These are phyloP conservation scores for Grosmannia huntii DNA, from an alignment of 2,329 filamentous ascomycete genomes.

Conservation along the genomic window DNA sequence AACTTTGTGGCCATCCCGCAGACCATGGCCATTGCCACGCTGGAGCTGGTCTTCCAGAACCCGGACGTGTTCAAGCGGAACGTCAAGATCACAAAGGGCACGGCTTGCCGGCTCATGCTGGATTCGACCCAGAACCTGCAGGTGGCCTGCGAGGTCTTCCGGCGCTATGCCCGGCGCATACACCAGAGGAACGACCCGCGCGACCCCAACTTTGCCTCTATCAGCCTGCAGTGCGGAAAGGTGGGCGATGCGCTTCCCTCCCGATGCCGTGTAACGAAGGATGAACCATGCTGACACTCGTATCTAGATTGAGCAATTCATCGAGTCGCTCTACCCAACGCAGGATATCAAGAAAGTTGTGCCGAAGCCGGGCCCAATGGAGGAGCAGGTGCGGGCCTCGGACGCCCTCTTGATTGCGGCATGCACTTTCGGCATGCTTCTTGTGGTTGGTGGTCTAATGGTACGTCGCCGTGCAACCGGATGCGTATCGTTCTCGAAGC, in stretches of 20 bases:
- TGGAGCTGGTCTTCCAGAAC: slow-evolving; percentile 88
- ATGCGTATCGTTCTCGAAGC: not conserved
- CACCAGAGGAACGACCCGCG: slow-evolving; percentile 87
- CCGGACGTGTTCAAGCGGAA: slow-evolving; percentile 73
- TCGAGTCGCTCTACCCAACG: slow-evolving; percentile 81
- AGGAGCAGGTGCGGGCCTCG: slow-evolving; percentile 33
- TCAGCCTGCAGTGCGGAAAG: slow-evolving; percentile 81
- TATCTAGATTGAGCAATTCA: slow-evolving; percentile 74
- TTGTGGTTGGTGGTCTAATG: slow-evolving; percentile 65
- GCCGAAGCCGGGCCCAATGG: slow-evolving; percentile 11
- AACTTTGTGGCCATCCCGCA: slow-evolving; percentile 98
- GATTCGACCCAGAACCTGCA: slow-evolving; percentile 84
- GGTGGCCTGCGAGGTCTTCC: slow-evolving; percentile 71
- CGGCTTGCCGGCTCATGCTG: slow-evolving; percentile 83
- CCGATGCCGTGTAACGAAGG: not conserved
- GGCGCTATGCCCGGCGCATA: slow-evolving; percentile 64
- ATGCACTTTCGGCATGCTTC: slow-evolving; percentile 55
- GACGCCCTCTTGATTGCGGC: slow-evolving; percentile 54
- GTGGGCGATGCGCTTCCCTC: slow-evolving; percentile 28
- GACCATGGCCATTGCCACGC: slow-evolving; percentile 89
- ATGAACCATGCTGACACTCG: not conserved
- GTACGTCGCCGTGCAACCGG: slow-evolving; percentile 35
- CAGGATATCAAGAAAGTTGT: slow-evolving; percentile 56
- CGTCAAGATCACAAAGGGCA: slow-evolving; percentile 92
- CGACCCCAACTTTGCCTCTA: slow-evolving; percentile 84